Base-by-base conservation (phyloP, 176 grass and related monocot genomes). In the Juncus inflexus region DNA sequence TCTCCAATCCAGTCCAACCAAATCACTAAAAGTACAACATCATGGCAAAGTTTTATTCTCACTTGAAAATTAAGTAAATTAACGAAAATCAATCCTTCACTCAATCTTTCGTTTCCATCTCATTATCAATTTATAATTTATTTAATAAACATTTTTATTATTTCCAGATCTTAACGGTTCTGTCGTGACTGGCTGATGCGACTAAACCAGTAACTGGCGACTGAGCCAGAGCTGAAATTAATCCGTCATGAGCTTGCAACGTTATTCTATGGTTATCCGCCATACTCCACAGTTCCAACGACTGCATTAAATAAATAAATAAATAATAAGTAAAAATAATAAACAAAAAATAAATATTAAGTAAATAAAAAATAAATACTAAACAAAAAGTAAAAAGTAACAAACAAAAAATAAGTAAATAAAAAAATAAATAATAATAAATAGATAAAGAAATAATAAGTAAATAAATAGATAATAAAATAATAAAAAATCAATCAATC, bases 91-190 rank as follows among this genome's bases (percentile, higher is more conserved):
- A 55, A 71, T 7, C 37, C 54, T 35, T 47, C 2, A 16, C 9
- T 37, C 52, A 71, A 45, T 19, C 43, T 57, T 51, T 9, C 35
- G 15, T 52, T 35, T 45, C 42, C 42, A 60, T 71, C 68, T 45
- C 68, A 71, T 71, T 47, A 12, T 28, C 49, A 61, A 19, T 37
- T 64, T 15, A 47, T 47, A 47, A 47, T 47, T 47, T 51, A 12
- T 38, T 15, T 45, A 42, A 62, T 41, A 28, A 28, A 19, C 15
- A 64, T 8, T 9, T 3, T 40, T 47, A 19, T 55, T 83, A 97
- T 78, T 92, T 99, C 94, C 94, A 99, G 1, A 99, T 63, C 78
- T 92, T 92, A 7, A 92, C 89, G 2, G 69, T 91, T 82, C 83
- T 92, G 64, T 99, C 94, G 37, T 99, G 89, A 59, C 94, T 99